Percentiles rank a stretch among this genome's conserved stretches.
phyloP scores from a whole-genome alignment of 2,329 filamentous ascomycete species.

The Zelopaecilomyces penicillatus region DNA sequence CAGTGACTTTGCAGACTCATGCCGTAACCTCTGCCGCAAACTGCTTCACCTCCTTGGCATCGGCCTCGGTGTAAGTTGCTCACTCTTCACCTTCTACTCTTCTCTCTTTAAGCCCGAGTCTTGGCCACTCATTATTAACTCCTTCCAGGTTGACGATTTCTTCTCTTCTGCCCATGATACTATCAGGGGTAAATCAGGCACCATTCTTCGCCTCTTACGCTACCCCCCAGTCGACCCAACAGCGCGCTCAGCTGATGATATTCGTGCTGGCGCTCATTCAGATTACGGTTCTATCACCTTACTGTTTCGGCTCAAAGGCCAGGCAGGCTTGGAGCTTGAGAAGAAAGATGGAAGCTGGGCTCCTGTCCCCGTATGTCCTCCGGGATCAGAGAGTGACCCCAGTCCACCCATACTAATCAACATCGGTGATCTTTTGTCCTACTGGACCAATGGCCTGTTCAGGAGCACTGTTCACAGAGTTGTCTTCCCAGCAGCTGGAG shows the following conservation, averaged over 20 bases:
- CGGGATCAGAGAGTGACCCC: slow-evolving; percentile 47
- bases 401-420: slow-evolving; percentile 74
- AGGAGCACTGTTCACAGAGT: slow-evolving; percentile 86
- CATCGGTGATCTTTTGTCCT: slow-evolving; percentile 61
- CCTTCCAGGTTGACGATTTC: slow-evolving; percentile 38
- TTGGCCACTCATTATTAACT: not conserved
- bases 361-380: slow-evolving; percentile 58
- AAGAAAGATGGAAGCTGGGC: slow-evolving; percentile 49
- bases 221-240: slow-evolving; percentile 51
- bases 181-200: slow-evolving; percentile 39
- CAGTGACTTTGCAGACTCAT: slow-evolving; percentile 58
- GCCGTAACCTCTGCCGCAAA: slow-evolving; percentile 62
- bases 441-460: slow-evolving; percentile 86
- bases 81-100: not conserved
- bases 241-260: slow-evolving; percentile 44
- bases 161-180: slow-evolving; percentile 45
- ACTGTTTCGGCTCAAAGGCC: slow-evolving; percentile 79
- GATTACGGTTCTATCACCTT: slow-evolving; percentile 69
- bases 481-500: slow-evolving; percentile 47
- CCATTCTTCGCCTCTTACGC: slow-evolving; percentile 62
- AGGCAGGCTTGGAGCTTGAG: slow-evolving; percentile 79
- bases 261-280: slow-evolving; percentile 85
- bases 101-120: not conserved
- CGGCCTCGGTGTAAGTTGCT: slow-evolving; percentile 54
- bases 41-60: slow-evolving; percentile 71